A percentile compares a stretch with the other conserved stretches of the same genome.
phyloP scores from a whole-genome alignment of 2,329 filamentous ascomycete species.

The Colletotrichum euphorbiae region DNA sequence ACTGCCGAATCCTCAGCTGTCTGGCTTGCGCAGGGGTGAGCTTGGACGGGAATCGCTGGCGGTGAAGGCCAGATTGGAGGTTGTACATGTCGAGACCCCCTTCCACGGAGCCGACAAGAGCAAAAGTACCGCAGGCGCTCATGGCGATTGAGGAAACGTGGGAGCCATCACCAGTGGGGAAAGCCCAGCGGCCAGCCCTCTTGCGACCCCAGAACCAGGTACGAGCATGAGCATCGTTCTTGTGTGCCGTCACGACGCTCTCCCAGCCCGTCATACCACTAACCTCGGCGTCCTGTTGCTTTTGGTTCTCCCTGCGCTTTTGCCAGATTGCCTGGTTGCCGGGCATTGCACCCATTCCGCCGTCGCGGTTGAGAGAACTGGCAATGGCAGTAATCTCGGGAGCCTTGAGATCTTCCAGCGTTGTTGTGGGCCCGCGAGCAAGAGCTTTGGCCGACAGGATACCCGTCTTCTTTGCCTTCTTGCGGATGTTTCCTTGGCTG shows the following conservation, averaged over 20 bases:
- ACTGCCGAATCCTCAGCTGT: slow-evolving; percentile 75
- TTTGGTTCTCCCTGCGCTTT: slow-evolving; percentile 74
- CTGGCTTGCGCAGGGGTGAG: slow-evolving; percentile 83
- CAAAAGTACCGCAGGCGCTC: slow-evolving; percentile 93
- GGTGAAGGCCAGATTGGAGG: slow-evolving; percentile 89
- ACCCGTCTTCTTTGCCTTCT: slow-evolving; percentile 90
- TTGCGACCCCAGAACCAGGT: slow-evolving; percentile 99
- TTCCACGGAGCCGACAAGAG: slow-evolving; percentile 84
- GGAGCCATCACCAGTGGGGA: slow-evolving; percentile 85
- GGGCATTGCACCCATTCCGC: slow-evolving; percentile 87
- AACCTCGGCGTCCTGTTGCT: slow-evolving; percentile 74
- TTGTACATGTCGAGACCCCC: slow-evolving; percentile 97
- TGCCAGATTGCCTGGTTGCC: slow-evolving; percentile 87
- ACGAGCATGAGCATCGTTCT: slow-evolving; percentile 83
- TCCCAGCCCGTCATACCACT: slow-evolving; percentile 93
- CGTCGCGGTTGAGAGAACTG: slow-evolving; percentile 92
- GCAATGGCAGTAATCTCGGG: slow-evolving; percentile 93
- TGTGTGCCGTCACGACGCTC: slow-evolving; percentile 93
- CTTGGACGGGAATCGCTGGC: slow-evolving; percentile 86
- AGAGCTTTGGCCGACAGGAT: slow-evolving; percentile 70
- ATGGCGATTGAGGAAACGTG: slow-evolving; percentile 89
- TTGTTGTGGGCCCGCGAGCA: slow-evolving; percentile 70
- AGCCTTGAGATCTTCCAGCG: slow-evolving; percentile 83
- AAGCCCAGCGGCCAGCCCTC: slow-evolving; percentile 90
- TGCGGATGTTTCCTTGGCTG: slow-evolving; percentile 88